These are phyloP conservation scores for Pterula multifida DNA, from an alignment of 1,284 basidiomycete species.

Conservation along the genomic window DNA sequence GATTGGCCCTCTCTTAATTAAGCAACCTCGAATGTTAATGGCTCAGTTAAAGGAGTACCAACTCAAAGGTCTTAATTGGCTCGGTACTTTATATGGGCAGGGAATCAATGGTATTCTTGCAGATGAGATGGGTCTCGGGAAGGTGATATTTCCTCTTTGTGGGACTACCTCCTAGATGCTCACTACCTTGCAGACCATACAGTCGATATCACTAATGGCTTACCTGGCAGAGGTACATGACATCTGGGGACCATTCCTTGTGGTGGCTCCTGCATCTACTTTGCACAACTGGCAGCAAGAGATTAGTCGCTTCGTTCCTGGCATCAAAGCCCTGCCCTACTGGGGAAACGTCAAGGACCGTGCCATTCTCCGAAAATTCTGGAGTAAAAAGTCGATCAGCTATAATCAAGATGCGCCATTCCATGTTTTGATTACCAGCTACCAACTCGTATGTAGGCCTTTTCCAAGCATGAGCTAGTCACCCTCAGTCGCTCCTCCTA, in stretches of 20 bases:
- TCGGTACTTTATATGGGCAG: slow-evolving; percentile 96
- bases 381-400: slow-evolving; percentile 96
- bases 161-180: slow-evolving; percentile 7
- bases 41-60: slow-evolving; percentile 98
- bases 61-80: slow-evolving; percentile 96
- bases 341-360: slow-evolving; percentile 99
- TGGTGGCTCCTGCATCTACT: slow-evolving; percentile 96
- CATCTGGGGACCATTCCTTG: slow-evolving; percentile 99
- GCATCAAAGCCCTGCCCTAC: slow-evolving; percentile 91
- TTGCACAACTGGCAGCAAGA: slow-evolving; percentile 99
- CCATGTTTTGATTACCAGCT: slow-evolving; percentile 95
- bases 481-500: slow-evolving; percentile 16
- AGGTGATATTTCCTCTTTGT: slow-evolving; percentile 34
- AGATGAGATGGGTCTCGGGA: slow-evolving; percentile 98
- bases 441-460: slow-evolving; percentile 69
- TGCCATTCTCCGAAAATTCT: slow-evolving; percentile 89
- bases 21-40: slow-evolving; percentile 94
- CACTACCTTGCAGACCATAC: slow-evolving; percentile 66
- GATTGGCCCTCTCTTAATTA: slow-evolving; percentile 75
- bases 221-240: slow-evolving; percentile 97
- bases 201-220: slow-evolving; percentile 94
- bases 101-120: slow-evolving; percentile 98
- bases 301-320: slow-evolving; percentile 89
- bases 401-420: slow-evolving; percentile 95
- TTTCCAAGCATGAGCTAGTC: neutral